Percentiles rank a stretch among this genome's conserved stretches.
Conservation (phyloP, 139 green algal genomes). For the Mesotaenium endlicherianum region DNA sequence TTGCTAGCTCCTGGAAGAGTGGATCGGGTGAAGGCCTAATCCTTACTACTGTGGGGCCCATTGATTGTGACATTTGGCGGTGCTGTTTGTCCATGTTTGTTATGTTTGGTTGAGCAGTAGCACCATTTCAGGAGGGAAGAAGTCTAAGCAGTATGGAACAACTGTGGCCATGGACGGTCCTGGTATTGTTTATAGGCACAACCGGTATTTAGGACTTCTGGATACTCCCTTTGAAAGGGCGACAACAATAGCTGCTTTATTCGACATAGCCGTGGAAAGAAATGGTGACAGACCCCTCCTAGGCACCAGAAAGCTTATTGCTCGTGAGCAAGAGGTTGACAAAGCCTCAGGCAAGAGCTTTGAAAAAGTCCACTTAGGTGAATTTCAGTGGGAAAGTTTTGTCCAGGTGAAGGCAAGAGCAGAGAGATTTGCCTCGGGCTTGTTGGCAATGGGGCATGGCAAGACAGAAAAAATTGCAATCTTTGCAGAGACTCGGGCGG, state of each 20-base stretch:
- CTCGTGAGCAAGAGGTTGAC: neutral
- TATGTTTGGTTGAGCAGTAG: neutral
- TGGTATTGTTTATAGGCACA: conserved; percentile 8
- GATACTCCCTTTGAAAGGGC: conserved; percentile 30
- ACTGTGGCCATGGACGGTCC: neutral
- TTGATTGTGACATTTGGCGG: neutral
- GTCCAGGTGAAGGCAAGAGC: neutral
- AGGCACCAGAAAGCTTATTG: conserved; percentile 9
- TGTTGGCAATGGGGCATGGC: conserved; percentile 17
- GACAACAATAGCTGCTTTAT: conserved; percentile 12
- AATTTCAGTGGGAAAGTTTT: conserved; percentile 28
- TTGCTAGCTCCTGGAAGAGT: no score
- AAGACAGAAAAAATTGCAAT: conserved; percentile 22
- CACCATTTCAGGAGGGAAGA: neutral
- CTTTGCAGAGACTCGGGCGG: conserved; percentile 23
- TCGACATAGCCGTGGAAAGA: conserved; percentile 1
- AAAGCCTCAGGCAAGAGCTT: conserved; percentile 18
- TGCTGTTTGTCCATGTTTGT: neutral
- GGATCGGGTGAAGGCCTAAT: no score
- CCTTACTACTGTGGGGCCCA: no score
- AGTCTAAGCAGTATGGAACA: neutral
- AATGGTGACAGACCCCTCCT: neutral
- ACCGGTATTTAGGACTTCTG: neutral
- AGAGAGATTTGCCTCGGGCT: conserved; percentile 9
- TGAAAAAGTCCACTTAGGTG: conserved; percentile 11